Evolutionary conservation across 2,329 filamentous ascomycete genomes (phyloP).

Genomic region (Teratosphaeria nubilosa): DNA sequence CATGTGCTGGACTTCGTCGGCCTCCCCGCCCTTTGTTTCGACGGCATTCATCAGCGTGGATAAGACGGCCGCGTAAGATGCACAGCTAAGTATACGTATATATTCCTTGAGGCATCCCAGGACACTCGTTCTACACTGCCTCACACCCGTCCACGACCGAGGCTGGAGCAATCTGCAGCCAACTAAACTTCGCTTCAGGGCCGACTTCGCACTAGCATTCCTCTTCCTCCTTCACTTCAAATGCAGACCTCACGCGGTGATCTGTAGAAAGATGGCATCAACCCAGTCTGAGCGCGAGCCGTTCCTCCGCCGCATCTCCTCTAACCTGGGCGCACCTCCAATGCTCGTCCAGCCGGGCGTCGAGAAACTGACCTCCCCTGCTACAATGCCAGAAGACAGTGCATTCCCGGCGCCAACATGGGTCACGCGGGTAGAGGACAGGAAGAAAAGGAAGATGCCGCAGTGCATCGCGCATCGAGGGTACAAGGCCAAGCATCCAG

Average conservation of each 20-base stretch:
- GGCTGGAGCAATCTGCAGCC: not conserved
- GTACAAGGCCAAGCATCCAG: conserved; percentile 66
- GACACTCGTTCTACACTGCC: not conserved
- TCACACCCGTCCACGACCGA: not conserved
- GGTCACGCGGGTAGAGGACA: conserved; percentile 13
- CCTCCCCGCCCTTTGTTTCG: not conserved
- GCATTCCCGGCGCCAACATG: conserved; percentile 15
- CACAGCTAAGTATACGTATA: not conserved
- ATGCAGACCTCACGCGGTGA: not conserved
- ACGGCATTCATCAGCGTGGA: not conserved
- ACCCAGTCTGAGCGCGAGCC: conserved; percentile 2
- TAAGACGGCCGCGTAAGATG: not conserved
- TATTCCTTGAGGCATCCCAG: not conserved
- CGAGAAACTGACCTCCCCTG: conserved; percentile 17
- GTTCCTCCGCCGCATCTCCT: conserved; percentile 5
- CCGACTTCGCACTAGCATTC: not conserved
- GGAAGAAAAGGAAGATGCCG: conserved; percentile 37
- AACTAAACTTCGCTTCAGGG: not conserved
- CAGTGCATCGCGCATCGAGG: conserved; percentile 71
- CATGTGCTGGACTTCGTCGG: not conserved
- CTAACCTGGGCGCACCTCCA: conserved; percentile 12
- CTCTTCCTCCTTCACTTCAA: not conserved
- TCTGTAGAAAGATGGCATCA: not conserved
- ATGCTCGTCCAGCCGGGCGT: conserved; percentile 22
- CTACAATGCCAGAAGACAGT: conserved; percentile 13